Conservation (phyloP, 805 yeast genomes). For the Wickerhamiella parazyma region DNA sequence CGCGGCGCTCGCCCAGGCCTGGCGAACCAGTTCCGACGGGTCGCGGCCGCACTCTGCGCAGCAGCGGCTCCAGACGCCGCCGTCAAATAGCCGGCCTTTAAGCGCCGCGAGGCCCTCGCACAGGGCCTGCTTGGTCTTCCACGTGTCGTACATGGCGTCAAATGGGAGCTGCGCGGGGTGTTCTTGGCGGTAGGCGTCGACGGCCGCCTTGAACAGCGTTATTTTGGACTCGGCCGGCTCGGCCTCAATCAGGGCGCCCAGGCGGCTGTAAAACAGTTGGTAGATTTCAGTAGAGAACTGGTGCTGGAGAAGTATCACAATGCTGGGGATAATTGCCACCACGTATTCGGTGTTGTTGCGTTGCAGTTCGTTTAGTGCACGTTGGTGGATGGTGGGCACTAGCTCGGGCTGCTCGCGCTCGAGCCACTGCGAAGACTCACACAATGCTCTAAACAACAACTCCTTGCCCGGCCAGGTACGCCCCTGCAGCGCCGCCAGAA, state of each 20-base stretch:
- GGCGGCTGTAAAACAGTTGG: slow-evolving; percentile 28
- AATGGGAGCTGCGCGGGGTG: not conserved
- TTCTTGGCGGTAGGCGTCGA: slow-evolving; percentile 10
- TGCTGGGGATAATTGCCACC: slow-evolving; percentile 36
- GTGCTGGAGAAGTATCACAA: slow-evolving; percentile 37
- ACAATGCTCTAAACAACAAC: slow-evolving; percentile 53
- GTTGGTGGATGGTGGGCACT: slow-evolving; percentile 24
- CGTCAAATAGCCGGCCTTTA: slow-evolving; percentile 13
- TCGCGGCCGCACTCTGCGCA: slow-evolving; percentile 13
- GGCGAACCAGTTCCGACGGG: slow-evolving; percentile 40
- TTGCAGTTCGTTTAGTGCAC: slow-evolving; percentile 46
- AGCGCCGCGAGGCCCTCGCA: slow-evolving; percentile 27
- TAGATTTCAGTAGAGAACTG: slow-evolving; percentile 27
- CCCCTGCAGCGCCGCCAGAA: slow-evolving; percentile 54
- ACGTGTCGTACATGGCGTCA: slow-evolving; percentile 17
- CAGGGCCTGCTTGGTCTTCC: slow-evolving; percentile 44
- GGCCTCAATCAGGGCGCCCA: slow-evolving; percentile 29
- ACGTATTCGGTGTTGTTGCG: slow-evolving; percentile 57
- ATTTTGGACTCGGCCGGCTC: slow-evolving; percentile 19
- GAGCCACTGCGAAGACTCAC: slow-evolving; percentile 31
- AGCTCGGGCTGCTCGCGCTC: not conserved
- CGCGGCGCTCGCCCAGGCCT: slow-evolving; percentile 35
- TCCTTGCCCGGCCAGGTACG: slow-evolving; percentile 88
- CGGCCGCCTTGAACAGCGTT: slow-evolving; percentile 12
- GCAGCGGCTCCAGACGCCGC: slow-evolving; percentile 10